phyloP scores from a whole-genome alignment of 768 basidiomycete species.

The Termitomyces sp. region DNA sequence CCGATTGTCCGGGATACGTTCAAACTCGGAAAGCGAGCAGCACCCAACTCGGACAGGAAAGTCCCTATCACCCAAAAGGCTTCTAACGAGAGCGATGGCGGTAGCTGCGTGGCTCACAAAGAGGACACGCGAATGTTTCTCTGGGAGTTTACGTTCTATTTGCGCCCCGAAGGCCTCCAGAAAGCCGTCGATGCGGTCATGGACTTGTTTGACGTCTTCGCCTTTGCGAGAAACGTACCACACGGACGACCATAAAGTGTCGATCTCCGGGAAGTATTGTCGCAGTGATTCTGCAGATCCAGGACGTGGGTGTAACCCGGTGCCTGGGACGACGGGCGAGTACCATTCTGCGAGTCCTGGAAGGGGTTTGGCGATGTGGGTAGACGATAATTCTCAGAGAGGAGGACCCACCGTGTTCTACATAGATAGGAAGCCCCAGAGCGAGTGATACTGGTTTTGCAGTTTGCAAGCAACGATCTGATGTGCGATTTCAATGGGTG shows the following conservation, averaged over 20 bases:
- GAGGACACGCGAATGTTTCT: slow-evolving; percentile 46
- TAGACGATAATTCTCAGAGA: neutral
- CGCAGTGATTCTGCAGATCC: slow-evolving; percentile 48
- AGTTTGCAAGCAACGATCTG: slow-evolving; percentile 89
- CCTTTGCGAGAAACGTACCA: slow-evolving; percentile 72
- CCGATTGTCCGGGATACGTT: slow-evolving; percentile 23
- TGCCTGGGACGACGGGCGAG: slow-evolving; percentile 59
- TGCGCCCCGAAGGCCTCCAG: slow-evolving; percentile 46
- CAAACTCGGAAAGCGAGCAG: slow-evolving; percentile 62
- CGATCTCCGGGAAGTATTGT: slow-evolving; percentile 54
- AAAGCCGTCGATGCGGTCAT: slow-evolving; percentile 52
- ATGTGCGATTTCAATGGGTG: neutral
- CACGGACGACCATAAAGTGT: slow-evolving; percentile 57
- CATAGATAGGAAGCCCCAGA: slow-evolving; percentile 63
- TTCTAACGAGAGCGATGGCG: slow-evolving; percentile 57
- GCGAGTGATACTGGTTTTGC: slow-evolving; percentile 56
- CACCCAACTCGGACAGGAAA: slow-evolving; percentile 66
- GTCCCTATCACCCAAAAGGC: slow-evolving; percentile 47
- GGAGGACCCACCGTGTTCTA: slow-evolving; percentile 63
- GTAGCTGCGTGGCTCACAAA: slow-evolving; percentile 77
- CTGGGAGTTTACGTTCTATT: slow-evolving; percentile 38
- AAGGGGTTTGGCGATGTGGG: neutral
- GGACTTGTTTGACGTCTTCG: slow-evolving; percentile 59
- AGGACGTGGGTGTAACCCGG: slow-evolving; percentile 76
- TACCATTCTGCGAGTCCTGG: slow-evolving; percentile 77